Base-by-base conservation (phyloP, 352 stramenopile genomes). In the Phytophthora nicotianae region DNA sequence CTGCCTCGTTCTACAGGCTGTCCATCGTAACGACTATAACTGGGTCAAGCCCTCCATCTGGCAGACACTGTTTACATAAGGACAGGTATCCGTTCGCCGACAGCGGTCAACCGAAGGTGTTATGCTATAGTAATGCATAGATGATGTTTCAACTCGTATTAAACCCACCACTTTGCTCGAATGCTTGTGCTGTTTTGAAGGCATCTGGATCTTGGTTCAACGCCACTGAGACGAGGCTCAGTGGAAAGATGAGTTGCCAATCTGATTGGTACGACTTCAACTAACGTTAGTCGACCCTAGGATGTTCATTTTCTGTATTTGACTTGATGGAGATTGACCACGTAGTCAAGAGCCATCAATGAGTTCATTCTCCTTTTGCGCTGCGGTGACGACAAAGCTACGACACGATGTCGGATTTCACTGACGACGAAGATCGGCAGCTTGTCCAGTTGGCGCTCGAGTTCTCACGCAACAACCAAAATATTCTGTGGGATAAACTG, bases 11-110 rank as follows among this genome's bases (percentile, higher is more conserved):
- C 11, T 37, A 59, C 48, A 90, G 73, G 80, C 75, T 55, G 87
- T 98, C 23, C 75, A 89, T 33, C 85, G 77, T 61, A 91, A 94
- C 62, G 90, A 95, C 35, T 98, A 98, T 83, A 98, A 98, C 76
- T 98, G 90, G 90, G 89, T 98, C 56, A 92, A 93, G 62, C 91
- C 93, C 6, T 91, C 81, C 17, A 86, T 98, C 47, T 98, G 86
- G 86, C 85, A 92, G 53, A 90, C 86, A 49, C 62, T 94, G 23
- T 96, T 95, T 66, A 88, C 78, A 50, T 93, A 69, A 77, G 43
- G 23, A 49, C 29, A 42, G 17, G 40, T 33, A 53, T 64, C 26
- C 8, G n/a, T 59, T 46, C 32, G 40, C 37, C 32, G 7, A 19
- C 37, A 52, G 7, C 19, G 9, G 42, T n/a, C n/a, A n/a, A n/a